Evolutionary conservation across 768 basidiomycete genomes (phyloP), one percentile per base, ranked within the genome.

Genomic region (Mycena metata): DNA sequence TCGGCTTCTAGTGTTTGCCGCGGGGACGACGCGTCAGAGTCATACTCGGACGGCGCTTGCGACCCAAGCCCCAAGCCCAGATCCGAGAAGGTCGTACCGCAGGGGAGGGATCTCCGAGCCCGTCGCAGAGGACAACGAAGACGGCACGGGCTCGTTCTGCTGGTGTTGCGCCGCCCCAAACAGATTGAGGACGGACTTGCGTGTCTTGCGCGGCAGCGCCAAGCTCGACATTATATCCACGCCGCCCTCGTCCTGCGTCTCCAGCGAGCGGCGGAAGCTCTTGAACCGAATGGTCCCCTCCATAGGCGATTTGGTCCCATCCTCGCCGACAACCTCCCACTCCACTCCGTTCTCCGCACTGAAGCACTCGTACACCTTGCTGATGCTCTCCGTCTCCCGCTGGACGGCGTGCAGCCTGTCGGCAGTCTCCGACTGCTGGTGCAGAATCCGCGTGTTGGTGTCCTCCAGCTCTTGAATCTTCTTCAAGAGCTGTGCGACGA

Each of bases 401-500:
- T 93, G 91, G 12, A 92, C 91, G 5, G 86, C 85, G n/a, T 86
- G 85, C 30, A 94, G 81, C 66, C 90, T 88, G 43, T 81, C 81
- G 7, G 84, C 79, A 0, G 93, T 93, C 71, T 87, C 85, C 1
- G 77, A 78, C 75, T 95, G 93, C 69, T 91, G 88, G 63, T 84
- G 80, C 23, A 88, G 81, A 46, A 95, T 93, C 62, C 87, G 85
- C 9, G 80, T 69, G 71, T 95, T 95, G 3, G 91, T 87, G 43
- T 89, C 85, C 73, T 95, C 92, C 1, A 95, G 83, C 75, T 95
- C 93, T 52, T 85, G 83, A 57, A 95, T 91, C 79, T 95, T 95
- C 17, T 80, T 75, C 47, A 94, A 79, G 9, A 95, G 86, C 75
- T 93, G 90, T 12, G 88, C 82, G n/a, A 95, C 86, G 59, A 95